A percentile compares a stretch with the other conserved stretches of the same genome.
These are phyloP conservation scores for Lepiota subincarnata DNA, from an alignment of 768 basidiomycete genomes.

Conservation along the genomic window DNA sequence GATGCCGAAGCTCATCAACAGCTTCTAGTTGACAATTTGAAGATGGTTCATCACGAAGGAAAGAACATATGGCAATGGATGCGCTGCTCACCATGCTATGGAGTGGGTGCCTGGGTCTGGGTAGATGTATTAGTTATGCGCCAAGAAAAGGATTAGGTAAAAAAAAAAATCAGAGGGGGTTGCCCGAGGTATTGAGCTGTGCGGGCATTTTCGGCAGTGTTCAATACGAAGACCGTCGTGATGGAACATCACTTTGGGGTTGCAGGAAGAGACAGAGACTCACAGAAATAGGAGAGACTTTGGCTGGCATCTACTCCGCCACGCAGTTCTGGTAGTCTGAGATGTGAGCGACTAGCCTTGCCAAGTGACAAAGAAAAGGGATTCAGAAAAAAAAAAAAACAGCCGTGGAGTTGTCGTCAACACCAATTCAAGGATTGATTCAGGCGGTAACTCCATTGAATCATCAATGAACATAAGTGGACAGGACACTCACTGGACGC, in stretches of 20 bases:
- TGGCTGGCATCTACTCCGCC: too few relatives aligned
- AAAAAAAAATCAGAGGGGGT: conserved; percentile 59
- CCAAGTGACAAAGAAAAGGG: not conserved
- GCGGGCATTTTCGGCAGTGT: conserved; percentile 86
- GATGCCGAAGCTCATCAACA: conserved; percentile 76
- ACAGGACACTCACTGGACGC: conserved; percentile 31
- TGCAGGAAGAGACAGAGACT: conserved; percentile 20
- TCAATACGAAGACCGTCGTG: conserved; percentile 92
- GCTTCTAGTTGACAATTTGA: conserved; percentile 82
- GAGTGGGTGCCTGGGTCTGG: not conserved
- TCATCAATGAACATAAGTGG: conserved; percentile 42
- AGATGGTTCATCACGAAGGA: conserved; percentile 39
- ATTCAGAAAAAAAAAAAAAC: conserved; percentile 68
- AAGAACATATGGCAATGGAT: conserved; percentile 9
- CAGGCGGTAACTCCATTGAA: conserved; percentile 88
- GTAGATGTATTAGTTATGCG: not conserved
- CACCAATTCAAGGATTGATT: conserved; percentile 37
- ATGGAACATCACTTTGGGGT: conserved; percentile 60
- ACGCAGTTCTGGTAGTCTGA: not conserved
- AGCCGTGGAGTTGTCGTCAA: conserved; percentile 83
- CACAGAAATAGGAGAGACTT: conserved; percentile 15
- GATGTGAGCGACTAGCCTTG: not conserved
- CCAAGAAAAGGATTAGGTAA: conserved; percentile 15
- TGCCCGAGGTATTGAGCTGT: conserved; percentile 87
- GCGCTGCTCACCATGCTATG: not conserved